A percentile compares a stretch with the other conserved stretches of the same genome.
Conservation (phyloP, 2,329 filamentous ascomycete species). For the Hymenoscyphus infarciens region DNA sequence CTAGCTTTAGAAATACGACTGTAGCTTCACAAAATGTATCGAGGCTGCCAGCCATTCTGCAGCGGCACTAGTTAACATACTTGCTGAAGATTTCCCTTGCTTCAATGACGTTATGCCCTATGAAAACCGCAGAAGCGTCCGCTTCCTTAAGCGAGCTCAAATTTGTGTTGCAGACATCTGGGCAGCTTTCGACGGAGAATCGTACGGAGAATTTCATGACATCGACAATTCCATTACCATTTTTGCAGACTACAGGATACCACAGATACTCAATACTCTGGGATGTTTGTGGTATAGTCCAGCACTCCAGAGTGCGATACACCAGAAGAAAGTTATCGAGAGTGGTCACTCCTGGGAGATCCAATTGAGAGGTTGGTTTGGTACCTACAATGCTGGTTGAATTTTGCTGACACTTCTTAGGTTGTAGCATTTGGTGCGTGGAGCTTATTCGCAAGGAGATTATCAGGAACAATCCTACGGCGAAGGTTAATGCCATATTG, state of each 20-base stretch:
- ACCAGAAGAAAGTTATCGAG: constrained; percentile 59
- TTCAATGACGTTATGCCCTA: constrained; percentile 80
- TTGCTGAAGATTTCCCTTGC: constrained; percentile 77
- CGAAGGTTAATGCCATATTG: constrained; percentile 77
- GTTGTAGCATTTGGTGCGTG: constrained; percentile 94
- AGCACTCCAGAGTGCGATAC: constrained; percentile 67
- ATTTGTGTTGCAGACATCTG: constrained; percentile 95
- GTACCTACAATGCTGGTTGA: background rate
- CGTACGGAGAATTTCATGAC: constrained; percentile 78
- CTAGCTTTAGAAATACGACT: constrained; percentile 62
- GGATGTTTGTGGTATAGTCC: constrained; percentile 85
- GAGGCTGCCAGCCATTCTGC: constrained; percentile 73
- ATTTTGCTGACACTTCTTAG: constrained; percentile 39
- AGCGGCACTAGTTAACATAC: constrained; percentile 77
- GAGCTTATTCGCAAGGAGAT: constrained; percentile 87
- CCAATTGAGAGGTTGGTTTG: constrained; percentile 69
- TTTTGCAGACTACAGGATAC: constrained; percentile 97
- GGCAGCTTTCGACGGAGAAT: constrained; percentile 85
- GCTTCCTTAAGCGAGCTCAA: constrained; percentile 89
- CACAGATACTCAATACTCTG: constrained; percentile 83
- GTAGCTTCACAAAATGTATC: constrained; percentile 71
- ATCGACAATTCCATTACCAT: constrained; percentile 92
- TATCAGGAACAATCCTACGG: constrained; percentile 64
- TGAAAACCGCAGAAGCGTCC: constrained; percentile 67
- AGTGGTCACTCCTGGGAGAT: constrained; percentile 77